Conservation (phyloP, 139 green algal species). For the Coccomyxa sp. region DNA sequence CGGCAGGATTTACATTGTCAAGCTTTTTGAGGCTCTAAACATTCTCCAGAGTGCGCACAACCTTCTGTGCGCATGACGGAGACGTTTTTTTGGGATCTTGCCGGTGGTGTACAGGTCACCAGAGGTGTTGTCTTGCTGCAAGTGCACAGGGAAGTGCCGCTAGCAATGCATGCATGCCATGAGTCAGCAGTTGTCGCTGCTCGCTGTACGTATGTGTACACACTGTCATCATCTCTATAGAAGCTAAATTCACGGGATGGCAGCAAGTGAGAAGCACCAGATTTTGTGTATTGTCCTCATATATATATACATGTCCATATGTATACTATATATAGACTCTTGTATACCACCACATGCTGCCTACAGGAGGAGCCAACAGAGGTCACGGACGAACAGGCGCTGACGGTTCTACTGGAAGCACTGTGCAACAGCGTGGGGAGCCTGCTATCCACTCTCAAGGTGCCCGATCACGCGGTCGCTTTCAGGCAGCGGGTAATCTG, state of each 20-base stretch:
- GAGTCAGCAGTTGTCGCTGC: no score
- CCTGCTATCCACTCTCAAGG: background rate
- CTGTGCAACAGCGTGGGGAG: background rate
- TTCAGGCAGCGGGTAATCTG: background rate
- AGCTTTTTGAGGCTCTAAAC: no score
- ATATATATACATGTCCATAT: background rate
- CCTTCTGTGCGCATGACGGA: no score
- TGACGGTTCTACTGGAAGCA: conserved; percentile 44
- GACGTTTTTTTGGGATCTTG: no score
- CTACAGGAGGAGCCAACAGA: conserved; percentile 29
- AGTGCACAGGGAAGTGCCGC: no score
- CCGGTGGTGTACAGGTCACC: no score
- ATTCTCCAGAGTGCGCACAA: no score
- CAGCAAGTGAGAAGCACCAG: background rate
- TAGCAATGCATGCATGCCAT: no score
- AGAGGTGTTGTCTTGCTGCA: no score
- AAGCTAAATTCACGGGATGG: background rate
- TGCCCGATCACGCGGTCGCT: background rate
- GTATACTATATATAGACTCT: background rate
- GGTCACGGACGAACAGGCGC: conserved; percentile 25
- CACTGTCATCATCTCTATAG: background rate
- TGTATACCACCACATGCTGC: background rate
- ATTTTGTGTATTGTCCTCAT: background rate
- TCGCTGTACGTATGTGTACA: background rate
- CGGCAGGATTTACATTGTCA: no score